Evolutionary conservation across 2,329 filamentous ascomycete species (phyloP), one percentile per base, ranked within the genome.

Genomic region (Hypoxylon sp.): DNA sequence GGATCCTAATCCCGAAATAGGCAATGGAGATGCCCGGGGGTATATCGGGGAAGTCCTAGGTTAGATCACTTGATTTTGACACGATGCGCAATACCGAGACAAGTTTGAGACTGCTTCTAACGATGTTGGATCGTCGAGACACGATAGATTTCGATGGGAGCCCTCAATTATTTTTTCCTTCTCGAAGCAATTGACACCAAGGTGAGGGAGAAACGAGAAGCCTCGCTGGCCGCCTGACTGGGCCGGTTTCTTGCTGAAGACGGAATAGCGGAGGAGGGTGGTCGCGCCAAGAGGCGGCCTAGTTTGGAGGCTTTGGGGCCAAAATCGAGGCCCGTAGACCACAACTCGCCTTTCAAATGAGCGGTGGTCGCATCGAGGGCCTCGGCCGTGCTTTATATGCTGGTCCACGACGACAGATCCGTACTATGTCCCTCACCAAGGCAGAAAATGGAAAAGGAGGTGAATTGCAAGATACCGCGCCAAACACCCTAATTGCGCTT

Each of bases 251-350:
- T 44, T 44, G 53, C 35, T 60, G 37, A 57, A 67, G 59, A 70
- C 61, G 65, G 55, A 61, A 46, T 24, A 73, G 39, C 39, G 39
- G 39, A 44, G 39, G 19, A 44, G 17, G 74, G 61, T 67, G 76
- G 75, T 62, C 75, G 68, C 67, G 67, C 68, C 68, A 72, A 72
- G 71, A 69, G 56, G 59, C 57, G 76, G 72, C 72, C 74, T 72
- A 69, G 62, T 58, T 63, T 57, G 62, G 74, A 72, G 76, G 75
- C 75, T 76, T 76, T 71, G 75, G 62, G 74, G 71, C 75, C 75
- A 61, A 24, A 72, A 68, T 47, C 60, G 71, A 63, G 75, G 67
- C 76, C 76, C 58, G 58, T 63, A 59, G 59, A 62, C 39, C 56
- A 68, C 62, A 72, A 67, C 48, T 58, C 66, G 56, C 69, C 62